Percentiles rank a stretch among this genome's conserved stretches.
Conservation (phyloP, 2,329 filamentous ascomycete genomes). For the Colletotrichum sp. region DNA sequence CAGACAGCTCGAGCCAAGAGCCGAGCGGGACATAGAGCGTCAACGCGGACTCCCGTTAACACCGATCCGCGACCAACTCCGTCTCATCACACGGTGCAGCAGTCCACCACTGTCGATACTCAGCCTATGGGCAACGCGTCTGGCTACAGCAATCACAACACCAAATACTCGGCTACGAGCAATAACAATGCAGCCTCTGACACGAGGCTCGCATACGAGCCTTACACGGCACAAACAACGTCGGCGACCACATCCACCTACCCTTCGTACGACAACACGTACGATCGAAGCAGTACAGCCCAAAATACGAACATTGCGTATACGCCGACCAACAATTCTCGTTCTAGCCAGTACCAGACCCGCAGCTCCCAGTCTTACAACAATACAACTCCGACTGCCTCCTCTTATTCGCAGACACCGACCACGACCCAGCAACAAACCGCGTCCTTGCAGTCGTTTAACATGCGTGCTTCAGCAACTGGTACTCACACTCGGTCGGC, state of each 20-base stretch:
- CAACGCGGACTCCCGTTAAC: constrained; percentile 32
- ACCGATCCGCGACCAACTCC: constrained; percentile 23
- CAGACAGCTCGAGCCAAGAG: constrained; percentile 33
- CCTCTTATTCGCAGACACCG: neutral
- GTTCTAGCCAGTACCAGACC: constrained; percentile 17
- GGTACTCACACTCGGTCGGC: neutral
- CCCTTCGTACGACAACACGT: constrained; percentile 26
- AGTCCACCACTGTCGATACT: constrained; percentile 28
- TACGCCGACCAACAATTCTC: constrained; percentile 20
- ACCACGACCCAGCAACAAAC: constrained; percentile 30
- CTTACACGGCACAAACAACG: constrained; percentile 18
- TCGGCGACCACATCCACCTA: constrained; percentile 21
- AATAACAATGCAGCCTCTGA: neutral
- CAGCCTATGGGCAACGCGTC: constrained; percentile 23
- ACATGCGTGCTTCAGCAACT: constrained; percentile 21
- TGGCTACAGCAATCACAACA: constrained; percentile 27
- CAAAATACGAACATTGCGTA: constrained; percentile 17
- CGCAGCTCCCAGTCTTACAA: neutral
- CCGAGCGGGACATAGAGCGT: constrained; percentile 36
- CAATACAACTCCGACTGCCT: neutral
- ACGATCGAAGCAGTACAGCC: constrained; percentile 30
- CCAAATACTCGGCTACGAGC: constrained; percentile 15
- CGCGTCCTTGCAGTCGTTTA: constrained; percentile 25
- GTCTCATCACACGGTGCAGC: constrained; percentile 32
- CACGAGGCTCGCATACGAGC: constrained; percentile 13